These are phyloP conservation scores for Metarhizium anisopliae DNA, from an alignment of 2,329 filamentous ascomycete genomes.

Conservation along the genomic window DNA sequence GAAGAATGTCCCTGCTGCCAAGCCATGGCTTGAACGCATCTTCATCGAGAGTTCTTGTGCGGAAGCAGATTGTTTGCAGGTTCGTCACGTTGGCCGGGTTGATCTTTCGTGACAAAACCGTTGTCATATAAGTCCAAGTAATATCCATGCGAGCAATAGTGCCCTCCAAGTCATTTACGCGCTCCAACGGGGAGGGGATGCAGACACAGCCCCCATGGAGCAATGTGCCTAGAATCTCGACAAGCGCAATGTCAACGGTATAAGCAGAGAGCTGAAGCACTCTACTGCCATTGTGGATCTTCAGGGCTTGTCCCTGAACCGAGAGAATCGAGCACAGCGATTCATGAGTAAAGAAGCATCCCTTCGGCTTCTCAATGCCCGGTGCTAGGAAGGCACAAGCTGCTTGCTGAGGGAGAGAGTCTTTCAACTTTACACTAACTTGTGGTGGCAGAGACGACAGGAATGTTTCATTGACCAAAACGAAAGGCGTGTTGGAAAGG, in stretches of 20 bases:
- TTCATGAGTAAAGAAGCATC: conserved; percentile 52
- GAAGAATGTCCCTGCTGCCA: conserved; percentile 33
- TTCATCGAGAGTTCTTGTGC: conserved; percentile 39
- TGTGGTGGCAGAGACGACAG: conserved; percentile 26
- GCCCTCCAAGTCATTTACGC: conserved; percentile 38
- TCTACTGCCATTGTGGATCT: conserved; percentile 41
- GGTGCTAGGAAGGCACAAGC: conserved; percentile 56
- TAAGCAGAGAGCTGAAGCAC: conserved; percentile 47
- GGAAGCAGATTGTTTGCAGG: conserved; percentile 34
- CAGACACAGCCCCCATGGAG: conserved; percentile 51
- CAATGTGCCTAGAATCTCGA: conserved; percentile 43
- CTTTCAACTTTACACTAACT: conserved; percentile 18
- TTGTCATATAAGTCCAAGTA: conserved; percentile 47
- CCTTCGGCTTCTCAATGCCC: conserved; percentile 40
- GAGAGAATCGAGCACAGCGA: conserved; percentile 46
- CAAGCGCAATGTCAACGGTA: conserved; percentile 42
- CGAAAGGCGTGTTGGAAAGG: conserved; percentile 29
- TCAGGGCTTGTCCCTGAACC: conserved; percentile 39
- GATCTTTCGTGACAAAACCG: conserved; percentile 43
- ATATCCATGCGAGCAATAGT: conserved; percentile 41
- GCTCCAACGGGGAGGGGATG: conserved; percentile 41
- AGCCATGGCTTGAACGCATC: conserved; percentile 40
- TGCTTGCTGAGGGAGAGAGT: conserved; percentile 33
- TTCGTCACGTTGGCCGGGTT: conserved; percentile 26
- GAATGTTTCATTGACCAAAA: conserved; percentile 32